These are phyloP conservation scores for Carex kokanica DNA, from an alignment of 176 grass and related monocot genomes.

Conservation along the genomic window DNA sequence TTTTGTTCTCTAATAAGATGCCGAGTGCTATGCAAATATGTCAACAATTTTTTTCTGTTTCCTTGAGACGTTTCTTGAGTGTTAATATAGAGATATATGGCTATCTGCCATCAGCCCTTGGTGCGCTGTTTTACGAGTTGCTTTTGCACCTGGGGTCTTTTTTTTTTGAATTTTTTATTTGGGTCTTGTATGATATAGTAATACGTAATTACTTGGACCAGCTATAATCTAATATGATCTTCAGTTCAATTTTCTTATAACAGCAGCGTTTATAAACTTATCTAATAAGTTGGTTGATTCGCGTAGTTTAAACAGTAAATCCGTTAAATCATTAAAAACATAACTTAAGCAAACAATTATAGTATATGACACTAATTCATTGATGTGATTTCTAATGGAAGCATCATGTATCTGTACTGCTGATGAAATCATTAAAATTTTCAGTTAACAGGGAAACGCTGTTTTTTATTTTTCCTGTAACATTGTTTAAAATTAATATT, in stretches of 20 bases:
- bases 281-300: not conserved
- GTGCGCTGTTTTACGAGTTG: not conserved
- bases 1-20: not conserved
- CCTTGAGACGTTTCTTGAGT: not conserved
- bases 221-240: not conserved
- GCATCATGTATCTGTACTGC: not conserved
- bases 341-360: not conserved
- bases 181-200: not conserved
- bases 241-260: not conserved
- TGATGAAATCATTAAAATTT: not conserved
- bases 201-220: not conserved
- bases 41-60: not conserved
- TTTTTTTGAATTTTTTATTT: not conserved
- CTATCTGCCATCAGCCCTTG: not conserved
- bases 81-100: not conserved
- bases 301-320: not conserved
- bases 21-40: constrained; percentile 13
- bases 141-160: constrained; percentile 2
- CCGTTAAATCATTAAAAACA: not conserved
- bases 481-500: no score
- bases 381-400: not conserved
- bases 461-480: no score
- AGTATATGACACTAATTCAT: not conserved
- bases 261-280: not conserved
- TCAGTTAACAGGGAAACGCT: not conserved